These are phyloP conservation scores for Rhynchospora pubera DNA, from an alignment of 176 grass and related monocot genomes.

Conservation along the genomic window DNA sequence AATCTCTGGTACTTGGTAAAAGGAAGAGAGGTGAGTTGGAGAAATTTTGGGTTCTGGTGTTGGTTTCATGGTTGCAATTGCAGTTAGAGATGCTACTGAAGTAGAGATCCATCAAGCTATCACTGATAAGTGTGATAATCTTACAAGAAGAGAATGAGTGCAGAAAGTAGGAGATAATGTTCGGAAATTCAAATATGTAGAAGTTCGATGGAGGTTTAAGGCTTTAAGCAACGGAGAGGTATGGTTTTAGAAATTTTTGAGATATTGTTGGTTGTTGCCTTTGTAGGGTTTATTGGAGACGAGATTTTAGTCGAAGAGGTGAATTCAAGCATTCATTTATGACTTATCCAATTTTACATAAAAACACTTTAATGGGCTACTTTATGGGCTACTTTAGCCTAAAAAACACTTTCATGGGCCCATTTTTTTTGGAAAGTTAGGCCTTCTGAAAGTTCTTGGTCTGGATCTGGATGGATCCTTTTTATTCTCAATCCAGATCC, in stretches of 20 bases:
- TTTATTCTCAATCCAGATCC: too few relatives aligned
- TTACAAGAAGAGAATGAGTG: background rate
- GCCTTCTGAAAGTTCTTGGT: too few relatives aligned
- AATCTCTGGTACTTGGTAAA: background rate
- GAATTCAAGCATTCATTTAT: too few relatives aligned
- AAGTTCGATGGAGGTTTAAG: background rate
- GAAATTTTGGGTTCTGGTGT: background rate
- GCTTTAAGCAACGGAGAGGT: background rate
- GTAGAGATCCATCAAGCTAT: constrained; percentile 25
- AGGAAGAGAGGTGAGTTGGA: background rate
- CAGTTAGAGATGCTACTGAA: constrained; percentile 17
- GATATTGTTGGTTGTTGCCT: too few relatives aligned
- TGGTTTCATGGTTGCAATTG: constrained; percentile 6
- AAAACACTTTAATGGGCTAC: too few relatives aligned
- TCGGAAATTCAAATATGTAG: background rate
- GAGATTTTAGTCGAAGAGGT: too few relatives aligned
- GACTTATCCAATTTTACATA: too few relatives aligned
- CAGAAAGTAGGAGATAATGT: background rate
- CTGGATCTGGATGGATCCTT: too few relatives aligned
- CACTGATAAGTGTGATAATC: background rate
- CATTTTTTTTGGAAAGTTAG: too few relatives aligned
- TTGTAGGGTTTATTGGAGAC: too few relatives aligned
- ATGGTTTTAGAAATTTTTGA: background rate
- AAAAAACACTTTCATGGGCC: too few relatives aligned
- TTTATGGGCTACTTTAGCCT: too few relatives aligned